These are phyloP conservation scores for Ehretia macrophylla DNA, from an alignment of 257 asterid genomes.

Conservation along the genomic window DNA sequence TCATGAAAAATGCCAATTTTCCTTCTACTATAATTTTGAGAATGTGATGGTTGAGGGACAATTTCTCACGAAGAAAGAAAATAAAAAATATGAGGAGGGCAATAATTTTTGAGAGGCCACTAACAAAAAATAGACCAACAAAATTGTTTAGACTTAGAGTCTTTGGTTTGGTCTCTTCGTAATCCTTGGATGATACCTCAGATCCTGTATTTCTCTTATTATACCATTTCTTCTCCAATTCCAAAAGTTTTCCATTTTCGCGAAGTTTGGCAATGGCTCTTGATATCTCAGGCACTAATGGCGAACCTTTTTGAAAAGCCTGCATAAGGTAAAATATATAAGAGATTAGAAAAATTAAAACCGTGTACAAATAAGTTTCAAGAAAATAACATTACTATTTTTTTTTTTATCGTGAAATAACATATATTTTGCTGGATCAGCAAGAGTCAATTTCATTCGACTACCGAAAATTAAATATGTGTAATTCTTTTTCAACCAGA, in stretches of 20 bases:
- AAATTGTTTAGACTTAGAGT: conserved; percentile 15
- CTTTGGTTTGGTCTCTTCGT: background rate
- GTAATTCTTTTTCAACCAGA: too few species aligned
- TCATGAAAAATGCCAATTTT: background rate
- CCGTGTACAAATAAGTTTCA: too few species aligned
- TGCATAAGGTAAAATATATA: conserved; percentile 1
- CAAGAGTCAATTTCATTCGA: too few species aligned
- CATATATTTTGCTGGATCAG: too few species aligned
- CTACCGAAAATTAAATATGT: too few species aligned
- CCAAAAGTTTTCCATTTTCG: conserved; percentile 29
- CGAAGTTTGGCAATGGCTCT: conserved; percentile 32
- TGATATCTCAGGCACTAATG: conserved; percentile 33
- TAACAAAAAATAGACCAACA: conserved; percentile 27
- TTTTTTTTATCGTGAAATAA: too few species aligned
- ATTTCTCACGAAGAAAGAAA: conserved; percentile 10
- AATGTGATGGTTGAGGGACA: background rate
- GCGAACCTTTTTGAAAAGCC: conserved; percentile 38
- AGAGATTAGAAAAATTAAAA: background rate
- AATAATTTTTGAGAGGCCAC: conserved; percentile 16
- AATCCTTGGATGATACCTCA: conserved; percentile 1
- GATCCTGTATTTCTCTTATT: background rate
- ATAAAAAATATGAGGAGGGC: conserved; percentile 11
- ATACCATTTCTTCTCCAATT: conserved; percentile 37
- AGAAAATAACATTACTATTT: too few species aligned
- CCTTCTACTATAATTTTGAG: background rate